phyloP scores from a whole-genome alignment of 148 eudicot species.

The Nepenthes gracilis region DNA sequence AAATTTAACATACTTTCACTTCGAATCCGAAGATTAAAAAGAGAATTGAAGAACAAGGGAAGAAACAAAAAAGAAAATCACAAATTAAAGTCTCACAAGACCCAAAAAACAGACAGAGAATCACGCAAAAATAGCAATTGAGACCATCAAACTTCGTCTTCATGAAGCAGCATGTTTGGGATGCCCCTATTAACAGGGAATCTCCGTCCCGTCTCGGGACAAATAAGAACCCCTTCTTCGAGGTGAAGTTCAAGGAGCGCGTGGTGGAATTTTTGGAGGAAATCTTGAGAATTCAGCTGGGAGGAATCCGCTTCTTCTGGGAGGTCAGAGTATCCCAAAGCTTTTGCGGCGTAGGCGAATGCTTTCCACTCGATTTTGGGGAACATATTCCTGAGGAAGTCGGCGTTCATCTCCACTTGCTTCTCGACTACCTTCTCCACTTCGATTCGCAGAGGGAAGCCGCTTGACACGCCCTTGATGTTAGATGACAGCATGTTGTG shows the following conservation, averaged over 20 bases:
- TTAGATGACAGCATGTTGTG: conserved; percentile 95
- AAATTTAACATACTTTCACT: too few relatives aligned
- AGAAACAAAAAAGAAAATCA: too few relatives aligned
- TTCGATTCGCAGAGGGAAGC: conserved; percentile 75
- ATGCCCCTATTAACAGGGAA: conserved; percentile 56
- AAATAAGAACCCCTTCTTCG: conserved; percentile 81
- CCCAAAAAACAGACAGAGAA: too few relatives aligned
- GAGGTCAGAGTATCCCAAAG: conserved; percentile 56
- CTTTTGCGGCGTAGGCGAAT: conserved; percentile 55
- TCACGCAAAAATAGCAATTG: too few relatives aligned
- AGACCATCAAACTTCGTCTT: conserved; percentile 52
- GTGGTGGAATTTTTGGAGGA: conserved; percentile 48
- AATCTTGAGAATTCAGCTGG: conserved; percentile 34
- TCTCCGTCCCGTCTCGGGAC: conserved; percentile 72
- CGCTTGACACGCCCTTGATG: conserved; percentile 81
- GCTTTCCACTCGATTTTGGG: conserved; percentile 71
- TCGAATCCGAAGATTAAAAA: too few relatives aligned
- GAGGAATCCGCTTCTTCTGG: conserved; percentile 45
- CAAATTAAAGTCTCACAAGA: too few relatives aligned
- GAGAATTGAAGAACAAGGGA: too few relatives aligned
- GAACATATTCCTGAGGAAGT: conserved; percentile 79
- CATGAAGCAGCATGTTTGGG: conserved; percentile 75
- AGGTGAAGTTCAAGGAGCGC: conserved; percentile 82
- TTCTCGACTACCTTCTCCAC: conserved; percentile 42
- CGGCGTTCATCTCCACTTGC: conserved; percentile 59